Conservation (phyloP, 768 basidiomycete genomes). For the Serendipita sp. region DNA sequence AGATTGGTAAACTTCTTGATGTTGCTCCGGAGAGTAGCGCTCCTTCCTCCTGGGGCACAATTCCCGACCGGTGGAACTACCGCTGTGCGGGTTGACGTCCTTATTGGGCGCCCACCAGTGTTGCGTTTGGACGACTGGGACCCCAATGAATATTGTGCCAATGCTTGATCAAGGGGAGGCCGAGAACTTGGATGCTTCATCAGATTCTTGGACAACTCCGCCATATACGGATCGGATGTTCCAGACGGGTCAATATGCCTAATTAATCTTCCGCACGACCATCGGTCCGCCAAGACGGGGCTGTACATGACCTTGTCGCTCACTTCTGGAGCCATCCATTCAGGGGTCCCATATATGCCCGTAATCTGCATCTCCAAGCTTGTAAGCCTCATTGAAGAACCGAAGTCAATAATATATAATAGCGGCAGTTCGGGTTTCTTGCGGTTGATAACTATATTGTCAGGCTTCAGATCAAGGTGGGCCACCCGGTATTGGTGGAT, state of each 20-base stretch:
- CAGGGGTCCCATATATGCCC: background rate
- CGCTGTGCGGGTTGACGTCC: too few species aligned
- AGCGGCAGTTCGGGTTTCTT: background rate
- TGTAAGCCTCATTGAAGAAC: background rate
- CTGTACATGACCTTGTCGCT: background rate
- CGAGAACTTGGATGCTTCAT: too few species aligned
- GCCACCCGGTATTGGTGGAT: background rate
- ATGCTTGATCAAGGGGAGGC: too few species aligned
- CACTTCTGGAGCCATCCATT: background rate
- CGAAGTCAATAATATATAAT: constrained; percentile 1
- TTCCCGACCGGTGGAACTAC: too few species aligned
- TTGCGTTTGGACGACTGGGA: too few species aligned
- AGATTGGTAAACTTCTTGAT: too few species aligned
- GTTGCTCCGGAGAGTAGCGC: too few species aligned
- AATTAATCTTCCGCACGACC: background rate
- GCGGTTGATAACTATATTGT: background rate
- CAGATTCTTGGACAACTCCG: too few species aligned
- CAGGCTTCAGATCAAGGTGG: constrained; percentile 3
- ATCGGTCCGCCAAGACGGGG: background rate
- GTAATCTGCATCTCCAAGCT: background rate
- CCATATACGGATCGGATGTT: too few species aligned
- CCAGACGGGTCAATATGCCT: background rate
- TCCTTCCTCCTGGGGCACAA: too few species aligned
- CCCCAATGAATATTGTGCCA: too few species aligned
- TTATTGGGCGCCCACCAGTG: too few species aligned